Base-by-base conservation (phyloP, 176 grass and related monocot genomes). In the Microstegium vimineum region DNA sequence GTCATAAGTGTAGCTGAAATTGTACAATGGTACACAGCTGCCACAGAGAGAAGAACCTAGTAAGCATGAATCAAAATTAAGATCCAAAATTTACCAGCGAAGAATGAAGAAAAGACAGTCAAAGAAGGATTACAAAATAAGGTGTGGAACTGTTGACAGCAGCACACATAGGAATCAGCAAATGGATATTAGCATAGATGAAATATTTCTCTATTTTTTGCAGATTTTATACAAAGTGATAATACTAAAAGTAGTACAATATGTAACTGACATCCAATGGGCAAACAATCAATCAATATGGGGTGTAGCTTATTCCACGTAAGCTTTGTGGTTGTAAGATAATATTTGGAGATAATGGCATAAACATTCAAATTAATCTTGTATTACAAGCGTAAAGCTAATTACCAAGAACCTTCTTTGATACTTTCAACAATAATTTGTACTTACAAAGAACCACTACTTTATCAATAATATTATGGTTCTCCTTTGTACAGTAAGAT, bases 21-120 rank as follows among this genome's bases (percentile, higher is more conserved):
- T 94, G 81, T 95, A 99, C 69, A 99, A 51, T 42, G 96, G 96
- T 80, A 95, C 80, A 87, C 96, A 99, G 81, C 91, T 98, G 89
- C 74, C 79, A 90, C 79, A 93, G 78, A 95, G 62, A 98, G 59
- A 74, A 85, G 73, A 86, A 65, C 67, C 83, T 82, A 77, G 69
- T 85, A 85, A 88, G 82, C 71, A 84, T 1, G 60, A 78, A 76
- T 82, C 68, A 69, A 85, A 57, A 49, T 83, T 78, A 89, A 80
- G 66, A 74, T 83, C 32, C 79, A 77, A 83, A 70, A 42, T 47
- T 62, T n/a, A 77, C 34, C 38, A 69, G 72, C 10, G 4, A 89
- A 22, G 16, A 69, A 73, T 14, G 5, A 41, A 65, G 40, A 13
- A 70, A 77, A 54, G 2, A 33, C 75, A 69, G 30, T n/a, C 11